Evolutionary conservation across 805 yeast species (phyloP).

Genomic region (Lipomyces japonicus): DNA sequence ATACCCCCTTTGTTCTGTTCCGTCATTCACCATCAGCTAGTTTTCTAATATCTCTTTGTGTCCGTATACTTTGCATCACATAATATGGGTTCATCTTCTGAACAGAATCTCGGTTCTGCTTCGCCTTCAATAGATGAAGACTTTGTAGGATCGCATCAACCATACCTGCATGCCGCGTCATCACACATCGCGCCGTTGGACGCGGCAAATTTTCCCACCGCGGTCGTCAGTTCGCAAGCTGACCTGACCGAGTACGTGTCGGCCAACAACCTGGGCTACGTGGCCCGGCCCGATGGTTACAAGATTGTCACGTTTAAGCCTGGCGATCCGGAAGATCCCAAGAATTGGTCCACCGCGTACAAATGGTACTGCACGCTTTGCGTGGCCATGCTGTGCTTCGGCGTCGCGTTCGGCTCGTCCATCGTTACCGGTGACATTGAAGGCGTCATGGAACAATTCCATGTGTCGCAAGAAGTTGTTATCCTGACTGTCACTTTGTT

Average conservation of each 20-base stretch:
- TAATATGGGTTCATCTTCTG: no score
- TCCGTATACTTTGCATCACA: no score
- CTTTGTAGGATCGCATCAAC: constrained; percentile 9
- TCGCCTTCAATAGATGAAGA: background rate
- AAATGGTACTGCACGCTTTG: constrained; percentile 57
- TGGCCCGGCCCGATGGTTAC: constrained; percentile 18
- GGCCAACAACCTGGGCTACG: constrained; percentile 22
- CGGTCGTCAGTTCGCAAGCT: constrained; percentile 22
- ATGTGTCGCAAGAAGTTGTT: constrained; percentile 56
- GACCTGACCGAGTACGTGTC: constrained; percentile 30
- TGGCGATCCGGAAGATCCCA: constrained; percentile 35
- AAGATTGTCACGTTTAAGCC: constrained; percentile 30
- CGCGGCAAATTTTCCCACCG: constrained; percentile 31
- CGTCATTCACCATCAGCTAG: background rate
- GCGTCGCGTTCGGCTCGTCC: constrained; percentile 67
- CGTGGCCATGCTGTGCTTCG: constrained; percentile 54
- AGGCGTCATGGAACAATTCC: constrained; percentile 47
- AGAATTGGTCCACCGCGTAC: constrained; percentile 42
- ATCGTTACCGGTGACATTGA: constrained; percentile 61
- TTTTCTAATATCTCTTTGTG: background rate
- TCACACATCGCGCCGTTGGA: constrained; percentile 21
- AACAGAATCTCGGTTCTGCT: background rate
- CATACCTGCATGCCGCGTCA: constrained; percentile 24
- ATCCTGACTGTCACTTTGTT: constrained; percentile 56
- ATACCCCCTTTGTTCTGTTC: background rate